Base-by-base conservation (phyloP, 2,329 filamentous ascomycete species). In the Pseudogymnoascus sp. region DNA sequence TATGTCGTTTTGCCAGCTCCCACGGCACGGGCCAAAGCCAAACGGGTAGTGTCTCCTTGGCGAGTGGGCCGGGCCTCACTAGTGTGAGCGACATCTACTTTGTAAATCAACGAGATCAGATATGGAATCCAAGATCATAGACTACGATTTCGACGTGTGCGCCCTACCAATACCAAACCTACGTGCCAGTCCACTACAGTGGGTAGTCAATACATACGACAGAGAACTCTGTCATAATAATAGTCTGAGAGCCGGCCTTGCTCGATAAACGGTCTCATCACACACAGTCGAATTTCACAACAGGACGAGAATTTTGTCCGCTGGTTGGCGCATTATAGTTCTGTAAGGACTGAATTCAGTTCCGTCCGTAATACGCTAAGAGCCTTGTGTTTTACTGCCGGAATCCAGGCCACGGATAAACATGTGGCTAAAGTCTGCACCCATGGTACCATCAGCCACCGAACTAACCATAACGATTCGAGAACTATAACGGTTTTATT, bases 401-500 rank as follows among this genome's bases (percentile, higher is more conserved):
- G 12, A 31, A 15, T 31, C 27, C 3, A 27, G 3, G 15, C 27
- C 12, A n/a, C 44, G 25, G 44, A 51, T 51, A 51, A 51, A 51
- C 44, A 31, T 31, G 27, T 5, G 44, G 27, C 4, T 31, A 51
- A 51, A 17, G 27, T 31, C 27, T n/a, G 27, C 13, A 8, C 31
- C 44, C 27, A 15, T 25, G 42, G 42, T 48, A 5, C 27, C 25
- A 31, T 15, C 2, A 51, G 44, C 27, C 31, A 31, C 44, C 15
- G 29, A 5, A 15, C 27, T 51, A 31, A 27, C 31, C 4, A 31
- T 9, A n/a, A 15, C 44, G 10, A 51, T 29, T 8, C 10, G 44
- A 31, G 8, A 10, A n/a, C n/a, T 51, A 9, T 15, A n/a, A 10
- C 27, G 25, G 15, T 51, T 66, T 62, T 38, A 59, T 60, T 62